A percentile compares a stretch with the other conserved stretches of the same genome.
Conservation (phyloP, 1,139 yeast species). For the Yamadazyma diospyri region DNA sequence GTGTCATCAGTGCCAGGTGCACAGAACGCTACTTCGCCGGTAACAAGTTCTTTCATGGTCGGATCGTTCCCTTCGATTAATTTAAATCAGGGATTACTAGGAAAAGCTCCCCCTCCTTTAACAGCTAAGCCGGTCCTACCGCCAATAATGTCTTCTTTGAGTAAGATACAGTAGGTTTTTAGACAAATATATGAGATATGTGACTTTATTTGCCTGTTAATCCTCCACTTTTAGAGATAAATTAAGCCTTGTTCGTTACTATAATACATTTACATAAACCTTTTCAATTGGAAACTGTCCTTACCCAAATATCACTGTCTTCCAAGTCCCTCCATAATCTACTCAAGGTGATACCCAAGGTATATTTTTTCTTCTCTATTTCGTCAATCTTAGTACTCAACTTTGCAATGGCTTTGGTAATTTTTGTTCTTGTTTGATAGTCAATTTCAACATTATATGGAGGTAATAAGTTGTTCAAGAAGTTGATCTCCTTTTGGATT, state of each 20-base stretch:
- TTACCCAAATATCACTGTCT: conserved; percentile 45
- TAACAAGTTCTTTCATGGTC: no score
- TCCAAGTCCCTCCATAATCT: conserved; percentile 44
- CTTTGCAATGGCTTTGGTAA: conserved; percentile 42
- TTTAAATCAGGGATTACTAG: conserved; percentile 1
- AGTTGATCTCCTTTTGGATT: conserved; percentile 40
- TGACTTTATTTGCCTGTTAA: no score
- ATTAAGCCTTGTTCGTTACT: conserved; percentile 2
- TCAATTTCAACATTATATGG: conserved; percentile 47
- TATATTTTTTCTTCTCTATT: conserved; percentile 40
- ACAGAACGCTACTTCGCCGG: no score
- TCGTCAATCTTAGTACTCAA: conserved; percentile 41
- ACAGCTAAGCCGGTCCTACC: no score
- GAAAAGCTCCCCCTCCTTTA: no score
- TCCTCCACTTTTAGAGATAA: no score
- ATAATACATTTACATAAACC: not conserved
- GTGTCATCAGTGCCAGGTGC: no score
- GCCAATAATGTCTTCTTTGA: conserved; percentile 10
- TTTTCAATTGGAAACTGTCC: conserved; percentile 14
- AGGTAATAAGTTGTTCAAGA: conserved; percentile 39
- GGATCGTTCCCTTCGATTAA: conserved; percentile 2
- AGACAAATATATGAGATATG: no score
- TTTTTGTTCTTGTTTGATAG: conserved; percentile 40
- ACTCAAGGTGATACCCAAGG: conserved; percentile 42
- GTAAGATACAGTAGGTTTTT: conserved; percentile 5